Evolutionary conservation across 176 grass and related monocot genomes (phyloP).

Genomic region (Musa troglodytarum): DNA sequence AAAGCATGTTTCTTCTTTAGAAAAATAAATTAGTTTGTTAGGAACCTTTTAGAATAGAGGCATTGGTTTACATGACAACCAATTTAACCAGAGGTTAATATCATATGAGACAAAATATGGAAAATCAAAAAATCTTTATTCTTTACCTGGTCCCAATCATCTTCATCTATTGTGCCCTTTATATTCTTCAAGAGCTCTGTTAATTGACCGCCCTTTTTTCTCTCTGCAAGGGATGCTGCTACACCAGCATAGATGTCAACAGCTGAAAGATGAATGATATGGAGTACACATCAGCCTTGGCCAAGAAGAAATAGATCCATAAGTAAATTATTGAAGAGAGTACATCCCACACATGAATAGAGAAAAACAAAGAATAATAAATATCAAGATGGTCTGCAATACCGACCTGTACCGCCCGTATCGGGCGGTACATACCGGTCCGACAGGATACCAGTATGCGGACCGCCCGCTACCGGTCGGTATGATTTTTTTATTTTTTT

Average conservation of each 20-base stretch:
- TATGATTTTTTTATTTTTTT: too few relatives aligned
- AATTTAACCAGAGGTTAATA: neutral
- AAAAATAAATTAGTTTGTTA: neutral
- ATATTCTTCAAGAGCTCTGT: slow-evolving; percentile 96
- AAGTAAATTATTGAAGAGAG: neutral
- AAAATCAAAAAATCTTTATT: slow-evolving; percentile 1
- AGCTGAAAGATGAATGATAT: slow-evolving; percentile 40
- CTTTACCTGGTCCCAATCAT: slow-evolving; percentile 95
- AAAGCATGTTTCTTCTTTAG: neutral
- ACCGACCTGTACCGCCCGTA: too few relatives aligned
- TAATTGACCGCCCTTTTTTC: slow-evolving; percentile 85
- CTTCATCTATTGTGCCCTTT: slow-evolving; percentile 82
- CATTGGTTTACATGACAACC: neutral
- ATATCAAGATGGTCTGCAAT: neutral
- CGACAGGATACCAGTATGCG: too few relatives aligned
- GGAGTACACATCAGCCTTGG: neutral
- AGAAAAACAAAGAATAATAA: neutral
- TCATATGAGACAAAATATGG: neutral
- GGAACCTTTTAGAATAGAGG: neutral
- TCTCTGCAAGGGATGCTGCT: slow-evolving; percentile 71
- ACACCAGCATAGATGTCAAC: slow-evolving; percentile 94
- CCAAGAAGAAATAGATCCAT: neutral
- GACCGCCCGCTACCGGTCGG: too few relatives aligned
- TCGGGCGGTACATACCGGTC: too few relatives aligned
- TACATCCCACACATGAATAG: neutral